Percentiles rank a stretch among this genome's conserved stretches.
phyloP scores from a whole-genome alignment of 2,329 filamentous ascomycete genomes.

The Blastomyces silverae region DNA sequence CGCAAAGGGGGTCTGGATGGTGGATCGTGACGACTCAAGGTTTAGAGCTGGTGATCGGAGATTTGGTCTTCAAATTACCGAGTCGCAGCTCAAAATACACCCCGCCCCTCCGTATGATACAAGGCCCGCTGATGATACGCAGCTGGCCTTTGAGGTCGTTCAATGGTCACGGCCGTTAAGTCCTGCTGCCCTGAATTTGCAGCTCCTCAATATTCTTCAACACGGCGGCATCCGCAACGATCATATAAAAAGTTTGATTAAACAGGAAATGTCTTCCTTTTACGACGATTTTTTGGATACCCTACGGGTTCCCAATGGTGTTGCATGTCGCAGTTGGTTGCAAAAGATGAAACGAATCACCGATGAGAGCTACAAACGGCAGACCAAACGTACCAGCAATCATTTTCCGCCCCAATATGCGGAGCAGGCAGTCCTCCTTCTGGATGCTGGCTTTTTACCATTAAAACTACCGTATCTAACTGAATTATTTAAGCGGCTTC shows the following conservation, averaged over 20 bases:
- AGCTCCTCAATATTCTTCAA: constrained; percentile 51
- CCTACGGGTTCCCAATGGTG: constrained; percentile 30
- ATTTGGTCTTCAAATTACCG: constrained; percentile 51
- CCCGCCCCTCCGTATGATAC: constrained; percentile 36
- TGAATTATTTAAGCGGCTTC: constrained; percentile 34
- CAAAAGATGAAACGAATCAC: constrained; percentile 15
- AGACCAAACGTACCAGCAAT: constrained; percentile 29
- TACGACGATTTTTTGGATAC: constrained; percentile 35
- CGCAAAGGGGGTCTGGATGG: constrained; percentile 57
- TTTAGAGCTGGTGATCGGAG: constrained; percentile 26
- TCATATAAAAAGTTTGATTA: constrained; percentile 40
- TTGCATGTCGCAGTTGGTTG: constrained; percentile 30
- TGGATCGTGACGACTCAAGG: constrained; percentile 38
- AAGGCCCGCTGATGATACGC: constrained; percentile 33
- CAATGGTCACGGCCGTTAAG: constrained; percentile 42
- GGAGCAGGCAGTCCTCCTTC: constrained; percentile 34
- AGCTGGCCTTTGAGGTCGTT: constrained; percentile 53
- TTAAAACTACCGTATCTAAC: constrained; percentile 38
- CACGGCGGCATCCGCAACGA: constrained; percentile 45
- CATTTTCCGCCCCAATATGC: constrained; percentile 30
- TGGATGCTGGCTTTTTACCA: constrained; percentile 45
- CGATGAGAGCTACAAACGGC: constrained; percentile 12
- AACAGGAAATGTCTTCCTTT: constrained; percentile 33
- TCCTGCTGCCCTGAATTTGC: constrained; percentile 46
- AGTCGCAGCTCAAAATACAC: constrained; percentile 54